These are phyloP conservation scores for Durusdinium trenchii DNA, from an alignment of 73 alveolate genomes.

Conservation along the genomic window DNA sequence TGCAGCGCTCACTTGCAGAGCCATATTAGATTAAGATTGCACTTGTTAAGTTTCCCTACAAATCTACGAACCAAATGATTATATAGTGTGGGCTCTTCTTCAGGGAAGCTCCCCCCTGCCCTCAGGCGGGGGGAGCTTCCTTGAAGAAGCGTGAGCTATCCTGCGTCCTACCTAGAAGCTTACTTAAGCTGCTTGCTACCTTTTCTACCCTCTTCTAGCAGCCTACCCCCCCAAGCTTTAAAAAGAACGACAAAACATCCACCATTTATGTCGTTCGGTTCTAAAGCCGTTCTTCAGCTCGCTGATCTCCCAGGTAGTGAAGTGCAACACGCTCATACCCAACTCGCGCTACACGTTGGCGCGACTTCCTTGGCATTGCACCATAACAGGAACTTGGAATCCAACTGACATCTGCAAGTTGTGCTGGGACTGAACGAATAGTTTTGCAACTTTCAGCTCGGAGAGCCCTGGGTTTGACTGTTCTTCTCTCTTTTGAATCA, in stretches of 20 bases:
- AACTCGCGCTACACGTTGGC: constrained; percentile 53
- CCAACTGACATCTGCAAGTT: neutral
- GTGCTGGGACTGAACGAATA: neutral
- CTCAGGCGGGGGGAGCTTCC: too few species aligned
- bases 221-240: too few species aligned
- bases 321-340: constrained; percentile 90
- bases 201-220: too few species aligned
- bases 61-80: too few species aligned
- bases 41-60: too few species aligned
- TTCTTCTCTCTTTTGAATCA: too few species aligned
- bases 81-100: too few species aligned
- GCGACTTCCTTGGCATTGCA: neutral
- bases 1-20: neutral
- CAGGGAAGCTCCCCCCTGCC: too few species aligned
- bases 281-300: neutral
- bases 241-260: too few species aligned
- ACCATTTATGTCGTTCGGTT: neutral
- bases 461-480: neutral
- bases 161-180: too few species aligned
- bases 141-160: too few species aligned
- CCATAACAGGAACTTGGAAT: neutral
- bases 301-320: constrained; percentile 43
- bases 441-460: neutral
- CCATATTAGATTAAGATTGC: neutral
- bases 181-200: too few species aligned